Percentiles rank a stretch among this genome's conserved stretches.
These are phyloP conservation scores for Colletotrichum lentis DNA, from an alignment of 2,329 filamentous ascomycete genomes.

Conservation along the genomic window DNA sequence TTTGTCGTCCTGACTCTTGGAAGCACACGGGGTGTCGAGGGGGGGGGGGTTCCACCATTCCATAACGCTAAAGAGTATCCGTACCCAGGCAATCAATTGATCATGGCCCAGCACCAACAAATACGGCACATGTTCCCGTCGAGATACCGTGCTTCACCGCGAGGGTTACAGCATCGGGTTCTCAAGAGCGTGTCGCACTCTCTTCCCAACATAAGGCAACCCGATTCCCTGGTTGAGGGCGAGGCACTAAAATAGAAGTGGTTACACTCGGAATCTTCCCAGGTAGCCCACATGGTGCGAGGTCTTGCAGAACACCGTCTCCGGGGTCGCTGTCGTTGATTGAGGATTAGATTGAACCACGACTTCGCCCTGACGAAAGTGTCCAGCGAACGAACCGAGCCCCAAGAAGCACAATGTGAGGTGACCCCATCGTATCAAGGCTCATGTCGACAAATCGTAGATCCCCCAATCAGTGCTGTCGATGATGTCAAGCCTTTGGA, in stretches of 20 bases:
- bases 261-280: conserved; percentile 21
- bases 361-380: neutral
- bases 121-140: neutral
- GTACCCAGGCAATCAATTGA: neutral
- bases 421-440: neutral
- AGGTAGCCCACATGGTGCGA: conserved; percentile 14
- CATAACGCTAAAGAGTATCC: no score
- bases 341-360: neutral
- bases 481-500: neutral
- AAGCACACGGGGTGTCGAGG: no score
- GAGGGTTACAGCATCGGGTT: neutral
- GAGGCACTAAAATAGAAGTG: conserved; percentile 35
- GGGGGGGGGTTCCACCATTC: neutral
- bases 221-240: neutral
- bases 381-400: neutral
- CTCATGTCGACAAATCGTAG: conserved; percentile 16
- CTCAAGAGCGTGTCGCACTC: neutral
- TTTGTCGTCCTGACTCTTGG: neutral
- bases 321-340: neutral
- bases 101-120: neutral
- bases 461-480: conserved; percentile 17
- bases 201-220: neutral
- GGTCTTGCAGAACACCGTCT: conserved; percentile 29
- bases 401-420: neutral
- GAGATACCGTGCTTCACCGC: neutral